These are phyloP conservation scores for Megacollybia marginata DNA, from an alignment of 768 basidiomycete species.

Conservation along the genomic window DNA sequence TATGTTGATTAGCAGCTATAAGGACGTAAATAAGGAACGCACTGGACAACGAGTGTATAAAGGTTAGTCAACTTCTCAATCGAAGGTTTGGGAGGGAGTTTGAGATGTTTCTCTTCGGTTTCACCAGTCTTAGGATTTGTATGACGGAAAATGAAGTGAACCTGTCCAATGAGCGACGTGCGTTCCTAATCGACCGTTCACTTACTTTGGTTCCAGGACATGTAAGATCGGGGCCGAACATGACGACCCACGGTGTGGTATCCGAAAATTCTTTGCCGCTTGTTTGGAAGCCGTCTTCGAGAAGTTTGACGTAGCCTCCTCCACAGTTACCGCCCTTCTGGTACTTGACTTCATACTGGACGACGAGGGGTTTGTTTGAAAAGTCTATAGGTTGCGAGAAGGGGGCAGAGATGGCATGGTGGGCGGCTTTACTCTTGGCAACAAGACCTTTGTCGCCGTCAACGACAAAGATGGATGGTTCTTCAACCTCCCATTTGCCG, in stretches of 20 bases:
- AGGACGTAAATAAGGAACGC: slow-evolving; percentile 10
- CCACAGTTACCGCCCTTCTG: slow-evolving; percentile 99
- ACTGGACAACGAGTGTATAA: slow-evolving; percentile 93
- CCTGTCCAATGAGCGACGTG: slow-evolving; percentile 30
- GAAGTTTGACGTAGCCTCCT: slow-evolving; percentile 96
- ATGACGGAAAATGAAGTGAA: slow-evolving; percentile 99
- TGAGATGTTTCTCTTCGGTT: slow-evolving; percentile 95
- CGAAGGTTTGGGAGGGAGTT: slow-evolving; percentile 68
- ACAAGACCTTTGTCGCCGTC: slow-evolving; percentile 89
- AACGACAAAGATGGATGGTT: slow-evolving; percentile 68
- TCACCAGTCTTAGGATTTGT: slow-evolving; percentile 89
- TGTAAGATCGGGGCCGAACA: slow-evolving; percentile 96
- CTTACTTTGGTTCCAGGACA: slow-evolving; percentile 85
- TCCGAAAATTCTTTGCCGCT: slow-evolving; percentile 91
- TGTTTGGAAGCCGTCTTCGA: slow-evolving; percentile 91
- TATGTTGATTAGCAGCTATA: neutral
- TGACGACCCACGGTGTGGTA: slow-evolving; percentile 90
- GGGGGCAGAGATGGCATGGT: slow-evolving; percentile 97
- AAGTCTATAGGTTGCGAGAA: slow-evolving; percentile 76
- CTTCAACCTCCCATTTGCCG: slow-evolving; percentile 95
- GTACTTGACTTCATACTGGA: slow-evolving; percentile 99
- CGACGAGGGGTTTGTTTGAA: slow-evolving; percentile 77
- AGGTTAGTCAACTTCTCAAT: slow-evolving; percentile 90
- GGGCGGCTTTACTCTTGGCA: slow-evolving; percentile 93
- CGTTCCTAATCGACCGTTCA: neutral